phyloP scores from a whole-genome alignment of 2,329 filamentous ascomycete species.

The Elsinoe arachidis region DNA sequence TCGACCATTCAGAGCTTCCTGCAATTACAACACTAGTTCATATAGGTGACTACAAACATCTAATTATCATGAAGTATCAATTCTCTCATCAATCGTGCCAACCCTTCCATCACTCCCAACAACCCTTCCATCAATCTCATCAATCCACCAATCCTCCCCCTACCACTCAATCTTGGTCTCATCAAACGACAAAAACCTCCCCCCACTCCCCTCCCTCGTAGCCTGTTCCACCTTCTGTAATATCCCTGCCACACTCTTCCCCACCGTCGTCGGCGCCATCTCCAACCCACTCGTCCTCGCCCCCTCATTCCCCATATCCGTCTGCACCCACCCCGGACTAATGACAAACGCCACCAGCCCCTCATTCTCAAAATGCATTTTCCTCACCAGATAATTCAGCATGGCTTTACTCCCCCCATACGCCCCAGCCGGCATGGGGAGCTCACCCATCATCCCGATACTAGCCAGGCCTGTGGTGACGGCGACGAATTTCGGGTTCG shows the following conservation, averaged over 20 bases:
- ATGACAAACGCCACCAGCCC: constrained; percentile 19
- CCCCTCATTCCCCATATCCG: not conserved
- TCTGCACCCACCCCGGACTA: constrained; percentile 24
- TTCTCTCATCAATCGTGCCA: too few species aligned
- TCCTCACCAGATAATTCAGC: constrained; percentile 31
- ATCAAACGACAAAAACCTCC: not conserved
- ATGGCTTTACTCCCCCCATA: constrained; percentile 41
- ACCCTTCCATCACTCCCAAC: too few species aligned
- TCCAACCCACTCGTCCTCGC: not conserved
- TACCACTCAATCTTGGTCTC: too few species aligned
- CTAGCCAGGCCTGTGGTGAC: constrained; percentile 7
- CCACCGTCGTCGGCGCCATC: not conserved
- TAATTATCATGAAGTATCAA: too few species aligned
- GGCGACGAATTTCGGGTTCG: constrained; percentile 31
- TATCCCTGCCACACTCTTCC: not conserved
- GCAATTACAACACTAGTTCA: too few species aligned
- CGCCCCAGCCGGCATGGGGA: constrained; percentile 25
- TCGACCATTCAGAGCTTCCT: too few species aligned
- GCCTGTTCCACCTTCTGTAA: not conserved
- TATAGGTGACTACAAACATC: too few species aligned
- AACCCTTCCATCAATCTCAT: too few species aligned
- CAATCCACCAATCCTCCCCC: too few species aligned
- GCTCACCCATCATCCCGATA: not conserved
- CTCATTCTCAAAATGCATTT: constrained; percentile 32
- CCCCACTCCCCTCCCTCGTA: not conserved